Base-by-base conservation (phyloP, 768 basidiomycete genomes). In the Suillus discolor region DNA sequence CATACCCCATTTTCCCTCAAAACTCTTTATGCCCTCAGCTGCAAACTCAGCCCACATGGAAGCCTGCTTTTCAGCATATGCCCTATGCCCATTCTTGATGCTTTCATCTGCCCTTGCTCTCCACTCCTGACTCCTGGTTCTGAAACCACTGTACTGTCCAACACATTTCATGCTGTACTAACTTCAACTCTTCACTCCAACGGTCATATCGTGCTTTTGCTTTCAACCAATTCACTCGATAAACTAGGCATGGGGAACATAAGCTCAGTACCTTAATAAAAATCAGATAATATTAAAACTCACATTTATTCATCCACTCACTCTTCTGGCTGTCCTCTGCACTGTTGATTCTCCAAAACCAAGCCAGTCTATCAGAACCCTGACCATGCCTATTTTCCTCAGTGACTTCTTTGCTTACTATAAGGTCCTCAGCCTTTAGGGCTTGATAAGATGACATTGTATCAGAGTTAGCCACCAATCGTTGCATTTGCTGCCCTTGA, bases 151-250 rank as follows among this genome's bases (percentile, higher is more conserved):
- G 6, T 15, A 67, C n/a, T 0, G 66, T 64, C 72, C 72, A 73
- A 7, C 57, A 13, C 68, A 73, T 71, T 62, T 72, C 70, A 62
- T 71, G 59, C 54, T 44, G 45, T 7, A 71, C 49, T 18, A 69
- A 41, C 8, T 38, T 62, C 18, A 69, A 4, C 45, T 73, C 72
- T 39, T 73, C 70, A 3, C 44, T 31, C 72, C 72, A 73, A 57
- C 66, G 16, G 16, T 68, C 23, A 23, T 61, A 63, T 41, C 55
- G 64, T 38, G 71, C 72, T 61, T 66, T 69, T 8, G 72, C 67
- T 38, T 65, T 65, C 36, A 65, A 38, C 59, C 64, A 65, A 23
- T 51, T 65, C 15, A 65, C 47, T 4, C 23, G 23, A 20, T 61
- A 59, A 39, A 65, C 64, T 65, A 7, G 28, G 20, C 23, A 61